A percentile compares a stretch with the other conserved stretches of the same genome.
phyloP scores from a whole-genome alignment of 768 basidiomycete species.

The Tylopilus felleus region DNA sequence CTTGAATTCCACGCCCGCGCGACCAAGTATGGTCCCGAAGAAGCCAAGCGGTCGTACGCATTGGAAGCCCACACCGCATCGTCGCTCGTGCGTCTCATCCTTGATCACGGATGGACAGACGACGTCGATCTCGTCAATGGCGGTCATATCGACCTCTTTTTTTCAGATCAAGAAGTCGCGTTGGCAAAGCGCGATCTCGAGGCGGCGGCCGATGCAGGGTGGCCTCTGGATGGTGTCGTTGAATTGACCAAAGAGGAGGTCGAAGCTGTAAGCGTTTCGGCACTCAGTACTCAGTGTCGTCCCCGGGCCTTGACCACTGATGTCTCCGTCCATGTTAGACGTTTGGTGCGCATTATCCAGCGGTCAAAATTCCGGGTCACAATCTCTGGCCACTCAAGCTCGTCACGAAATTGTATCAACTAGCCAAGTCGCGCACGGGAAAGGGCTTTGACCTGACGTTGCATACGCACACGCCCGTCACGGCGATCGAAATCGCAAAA shows the following conservation, averaged over 20 bases:
- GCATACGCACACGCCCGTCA: slow-evolving; percentile 75
- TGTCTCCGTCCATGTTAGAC: slow-evolving; percentile 9
- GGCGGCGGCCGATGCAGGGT: slow-evolving; percentile 51
- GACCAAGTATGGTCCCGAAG: slow-evolving; percentile 44
- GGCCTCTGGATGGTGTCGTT: slow-evolving; percentile 41
- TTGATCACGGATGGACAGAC: slow-evolving; percentile 38
- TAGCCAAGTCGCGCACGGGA: slow-evolving; percentile 32
- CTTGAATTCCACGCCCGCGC: slow-evolving; percentile 40
- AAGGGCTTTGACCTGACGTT: slow-evolving; percentile 45
- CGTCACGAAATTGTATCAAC: slow-evolving; percentile 60
- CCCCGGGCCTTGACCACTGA: not conserved
- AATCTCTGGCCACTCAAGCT: slow-evolving; percentile 83
- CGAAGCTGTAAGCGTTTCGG: slow-evolving; percentile 36
- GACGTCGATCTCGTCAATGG: slow-evolving; percentile 63
- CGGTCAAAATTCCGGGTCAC: slow-evolving; percentile 46
- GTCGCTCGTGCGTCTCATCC: slow-evolving; percentile 48
- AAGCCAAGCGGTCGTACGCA: slow-evolving; percentile 50
- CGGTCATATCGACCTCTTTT: slow-evolving; percentile 49
- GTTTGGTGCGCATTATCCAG: slow-evolving; percentile 47
- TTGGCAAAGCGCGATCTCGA: slow-evolving; percentile 43
- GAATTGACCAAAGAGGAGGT: slow-evolving; percentile 50
- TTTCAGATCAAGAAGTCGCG: slow-evolving; percentile 43
- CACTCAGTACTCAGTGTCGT: not conserved
- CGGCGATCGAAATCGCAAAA: slow-evolving; percentile 31
- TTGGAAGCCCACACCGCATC: slow-evolving; percentile 57